Evolutionary conservation across 2,329 filamentous ascomycete species (phyloP), one percentile per base, ranked within the genome.

Genomic region (Shiraia bambusicola): DNA sequence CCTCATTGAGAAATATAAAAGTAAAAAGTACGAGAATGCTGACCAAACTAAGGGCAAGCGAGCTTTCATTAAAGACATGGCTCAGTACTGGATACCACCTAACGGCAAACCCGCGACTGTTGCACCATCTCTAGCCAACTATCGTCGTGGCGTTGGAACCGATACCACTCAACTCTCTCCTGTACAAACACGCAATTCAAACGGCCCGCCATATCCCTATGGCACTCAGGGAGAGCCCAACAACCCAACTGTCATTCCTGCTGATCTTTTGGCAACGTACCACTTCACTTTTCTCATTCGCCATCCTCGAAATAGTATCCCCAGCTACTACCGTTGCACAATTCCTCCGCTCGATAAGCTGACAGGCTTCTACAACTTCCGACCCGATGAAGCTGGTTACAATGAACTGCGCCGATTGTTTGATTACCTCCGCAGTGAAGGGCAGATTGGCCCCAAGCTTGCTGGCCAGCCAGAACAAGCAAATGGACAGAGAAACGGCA

Each of bases 211-310:
- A 8, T 82, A 79, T 60, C 80, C 82, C 2, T 84, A 83, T 57
- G 55, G 72, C 46, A 83, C 81, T 2, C 66, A 70, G 25, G 63
- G 72, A 3, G 84, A 92, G 69, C 74, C 79, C 2, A 77, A 77
- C 42, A 97, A 97, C 70, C 92, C 91, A 1, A 95, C 90, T 1
- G 85, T 94, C 17, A 73, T 97, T 36, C 93, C 93, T 2, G 72
- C 80, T 19, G 81, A 82, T 22, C 73, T 88, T 45, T 76, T 97
- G 43, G 79, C 82, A 61, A 77, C 82, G 54, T 97, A 95, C 72
- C 90, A 96, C 70, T 97, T 92, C 73, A 88, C 91, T 15, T 97
- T 98, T 72, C 79, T 97, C 50, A 97, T 98, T 75, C 91, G 93
- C 42, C 90, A 97, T 68, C 93, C 93, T n/a, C 83, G 88, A 59